Evolutionary conservation across 345 rosid species (phyloP).

Genomic region (Lagerstroemia speciosa): DNA sequence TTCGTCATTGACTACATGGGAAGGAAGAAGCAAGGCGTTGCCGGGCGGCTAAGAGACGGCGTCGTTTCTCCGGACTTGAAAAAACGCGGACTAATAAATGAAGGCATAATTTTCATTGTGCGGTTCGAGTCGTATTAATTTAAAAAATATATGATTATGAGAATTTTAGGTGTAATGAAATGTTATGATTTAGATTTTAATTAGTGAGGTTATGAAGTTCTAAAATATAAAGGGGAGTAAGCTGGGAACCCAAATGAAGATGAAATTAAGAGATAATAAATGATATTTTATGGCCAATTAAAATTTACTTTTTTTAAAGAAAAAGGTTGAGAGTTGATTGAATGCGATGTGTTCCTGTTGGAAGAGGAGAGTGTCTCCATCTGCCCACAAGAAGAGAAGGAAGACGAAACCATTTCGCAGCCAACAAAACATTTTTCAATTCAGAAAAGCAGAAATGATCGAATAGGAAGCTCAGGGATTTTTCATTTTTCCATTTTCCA

Average conservation of each 20-base stretch:
- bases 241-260: too few species aligned
- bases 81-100: neutral
- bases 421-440: neutral
- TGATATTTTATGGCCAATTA: neutral
- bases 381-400: neutral
- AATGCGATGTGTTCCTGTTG: neutral
- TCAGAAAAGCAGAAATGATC: neutral
- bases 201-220: too few species aligned
- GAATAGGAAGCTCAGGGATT: neutral
- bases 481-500: neutral
- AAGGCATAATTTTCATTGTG: too few species aligned
- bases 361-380: neutral
- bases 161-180: too few species aligned
- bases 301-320: neutral
- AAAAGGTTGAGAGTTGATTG: neutral
- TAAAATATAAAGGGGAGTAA: too few species aligned
- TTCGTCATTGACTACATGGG: neutral
- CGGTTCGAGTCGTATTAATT: too few species aligned
- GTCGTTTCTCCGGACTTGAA: neutral
- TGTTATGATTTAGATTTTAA: too few species aligned
- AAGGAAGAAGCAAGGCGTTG: neutral
- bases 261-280: too few species aligned
- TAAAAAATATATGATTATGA: too few species aligned
- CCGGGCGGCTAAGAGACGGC: neutral
- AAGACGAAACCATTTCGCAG: neutral